phyloP scores from a whole-genome alignment of 129 eudicot genomes.

The Tanacetum coccineum region DNA sequence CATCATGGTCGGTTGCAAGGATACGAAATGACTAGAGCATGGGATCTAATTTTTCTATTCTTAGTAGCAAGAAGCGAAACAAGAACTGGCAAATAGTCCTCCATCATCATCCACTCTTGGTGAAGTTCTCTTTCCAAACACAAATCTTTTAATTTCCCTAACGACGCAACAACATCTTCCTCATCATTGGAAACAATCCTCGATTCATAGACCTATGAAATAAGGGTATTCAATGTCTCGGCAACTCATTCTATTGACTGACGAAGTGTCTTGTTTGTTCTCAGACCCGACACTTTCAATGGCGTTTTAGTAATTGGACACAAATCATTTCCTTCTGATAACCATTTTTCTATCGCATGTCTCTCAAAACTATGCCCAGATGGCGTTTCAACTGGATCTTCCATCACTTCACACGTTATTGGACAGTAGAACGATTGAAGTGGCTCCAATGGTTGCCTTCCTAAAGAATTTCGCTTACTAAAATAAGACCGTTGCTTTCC shows the following conservation, averaged over 20 bases:
- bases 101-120: conserved; percentile 53
- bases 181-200: conserved; percentile 38
- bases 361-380: conserved; percentile 44
- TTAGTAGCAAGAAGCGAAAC: conserved; percentile 38
- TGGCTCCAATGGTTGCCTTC: conserved; percentile 41
- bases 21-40: conserved; percentile 30
- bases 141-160: conserved; percentile 32
- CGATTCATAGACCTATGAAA: conserved; percentile 45
- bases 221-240: conserved; percentile 44
- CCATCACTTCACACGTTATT: conserved; percentile 49
- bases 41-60: conserved; percentile 25
- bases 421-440: conserved; percentile 52
- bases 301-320: conserved; percentile 52
- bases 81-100: conserved; percentile 43
- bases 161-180: conserved; percentile 35
- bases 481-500: too few relatives aligned
- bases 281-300: conserved; percentile 31
- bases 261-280: conserved; percentile 42
- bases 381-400: conserved; percentile 49
- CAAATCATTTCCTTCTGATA: conserved; percentile 32
- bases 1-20: conserved; percentile 42
- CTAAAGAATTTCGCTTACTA: conserved; percentile 41
- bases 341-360: conserved; percentile 45
- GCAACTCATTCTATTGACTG: conserved; percentile 59
- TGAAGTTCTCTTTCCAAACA: conserved; percentile 36